Evolutionary conservation across 1,284 basidiomycete species (phyloP).

Genomic region (Quambalaria eucalypti): DNA sequence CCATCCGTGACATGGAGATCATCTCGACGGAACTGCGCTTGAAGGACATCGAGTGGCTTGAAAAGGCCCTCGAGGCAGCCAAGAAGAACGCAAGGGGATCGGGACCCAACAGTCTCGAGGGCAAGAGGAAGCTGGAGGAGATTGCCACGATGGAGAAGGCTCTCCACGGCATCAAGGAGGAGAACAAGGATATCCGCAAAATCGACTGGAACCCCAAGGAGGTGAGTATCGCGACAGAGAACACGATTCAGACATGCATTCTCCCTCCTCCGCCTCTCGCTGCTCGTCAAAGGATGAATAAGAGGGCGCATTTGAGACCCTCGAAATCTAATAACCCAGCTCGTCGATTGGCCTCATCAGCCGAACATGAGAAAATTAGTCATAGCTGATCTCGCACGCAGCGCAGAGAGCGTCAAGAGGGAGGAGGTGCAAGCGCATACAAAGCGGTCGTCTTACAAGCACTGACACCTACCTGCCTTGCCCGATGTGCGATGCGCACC

Average conservation of each 20-base stretch:
- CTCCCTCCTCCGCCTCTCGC: neutral
- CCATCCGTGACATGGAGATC: slow-evolving; percentile 92
- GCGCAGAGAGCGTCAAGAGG: neutral
- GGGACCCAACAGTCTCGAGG: slow-evolving; percentile 73
- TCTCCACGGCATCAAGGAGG: slow-evolving; percentile 66
- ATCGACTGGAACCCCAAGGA: slow-evolving; percentile 94
- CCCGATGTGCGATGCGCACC: neutral
- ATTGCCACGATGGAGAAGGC: slow-evolving; percentile 77
- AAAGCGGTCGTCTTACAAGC: neutral
- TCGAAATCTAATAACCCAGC: slow-evolving; percentile 61
- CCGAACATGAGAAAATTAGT: slow-evolving; percentile 37
- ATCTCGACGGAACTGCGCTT: slow-evolving; percentile 70
- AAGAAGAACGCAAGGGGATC: slow-evolving; percentile 49
- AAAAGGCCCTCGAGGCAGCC: slow-evolving; percentile 69
- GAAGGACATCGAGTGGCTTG: slow-evolving; percentile 98
- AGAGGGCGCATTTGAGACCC: slow-evolving; percentile 56
- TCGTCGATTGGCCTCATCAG: slow-evolving; percentile 57
- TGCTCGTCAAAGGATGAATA: slow-evolving; percentile 58
- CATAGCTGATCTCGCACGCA: neutral
- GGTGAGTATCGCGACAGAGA: slow-evolving; percentile 54
- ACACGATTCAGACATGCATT: neutral
- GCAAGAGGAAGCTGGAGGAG: slow-evolving; percentile 94
- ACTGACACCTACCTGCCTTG: neutral
- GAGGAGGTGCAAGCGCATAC: neutral
- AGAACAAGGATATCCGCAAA: slow-evolving; percentile 87